These are phyloP conservation scores for Phytophthora ramorum DNA, from an alignment of 352 stramenopile genomes.

Conservation along the genomic window DNA sequence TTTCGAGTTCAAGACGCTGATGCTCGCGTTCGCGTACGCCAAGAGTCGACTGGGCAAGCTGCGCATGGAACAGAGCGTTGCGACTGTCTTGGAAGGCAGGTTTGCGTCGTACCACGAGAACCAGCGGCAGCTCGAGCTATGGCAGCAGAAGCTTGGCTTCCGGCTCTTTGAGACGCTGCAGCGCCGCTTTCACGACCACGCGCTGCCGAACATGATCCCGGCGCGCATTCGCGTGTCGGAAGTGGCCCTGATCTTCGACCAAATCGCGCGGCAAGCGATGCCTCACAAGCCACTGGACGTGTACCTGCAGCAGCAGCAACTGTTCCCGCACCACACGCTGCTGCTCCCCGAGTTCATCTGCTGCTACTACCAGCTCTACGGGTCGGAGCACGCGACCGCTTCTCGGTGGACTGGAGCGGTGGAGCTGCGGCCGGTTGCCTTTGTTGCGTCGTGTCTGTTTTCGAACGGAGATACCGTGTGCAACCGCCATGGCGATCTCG, in stretches of 20 bases:
- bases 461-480: slow-evolving; percentile 64
- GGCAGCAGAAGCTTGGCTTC: slow-evolving; percentile 70
- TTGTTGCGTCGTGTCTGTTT: slow-evolving; percentile 72
- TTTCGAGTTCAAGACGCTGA: slow-evolving; percentile 64
- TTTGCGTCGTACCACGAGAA: slow-evolving; percentile 69
- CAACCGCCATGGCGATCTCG: slow-evolving; percentile 60
- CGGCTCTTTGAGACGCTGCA: slow-evolving; percentile 66
- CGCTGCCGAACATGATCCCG: slow-evolving; percentile 57
- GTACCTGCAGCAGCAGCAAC: slow-evolving; percentile 61
- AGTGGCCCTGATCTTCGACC: slow-evolving; percentile 47
- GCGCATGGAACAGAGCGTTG: slow-evolving; percentile 58
- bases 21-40: slow-evolving; percentile 60
- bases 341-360: slow-evolving; percentile 68
- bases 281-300: slow-evolving; percentile 64
- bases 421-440: slow-evolving; percentile 61
- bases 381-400: slow-evolving; percentile 31
- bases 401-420: slow-evolving; percentile 31
- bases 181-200: slow-evolving; percentile 59
- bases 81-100: slow-evolving; percentile 50
- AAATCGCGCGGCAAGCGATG: slow-evolving; percentile 40
- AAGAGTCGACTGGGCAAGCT: slow-evolving; percentile 54
- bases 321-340: slow-evolving; percentile 60
- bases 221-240: slow-evolving; percentile 56
- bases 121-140: slow-evolving; percentile 67
- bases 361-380: slow-evolving; percentile 76